These are phyloP conservation scores for Breviolum minutum DNA, from an alignment of 73 alveolate species.

Conservation along the genomic window DNA sequence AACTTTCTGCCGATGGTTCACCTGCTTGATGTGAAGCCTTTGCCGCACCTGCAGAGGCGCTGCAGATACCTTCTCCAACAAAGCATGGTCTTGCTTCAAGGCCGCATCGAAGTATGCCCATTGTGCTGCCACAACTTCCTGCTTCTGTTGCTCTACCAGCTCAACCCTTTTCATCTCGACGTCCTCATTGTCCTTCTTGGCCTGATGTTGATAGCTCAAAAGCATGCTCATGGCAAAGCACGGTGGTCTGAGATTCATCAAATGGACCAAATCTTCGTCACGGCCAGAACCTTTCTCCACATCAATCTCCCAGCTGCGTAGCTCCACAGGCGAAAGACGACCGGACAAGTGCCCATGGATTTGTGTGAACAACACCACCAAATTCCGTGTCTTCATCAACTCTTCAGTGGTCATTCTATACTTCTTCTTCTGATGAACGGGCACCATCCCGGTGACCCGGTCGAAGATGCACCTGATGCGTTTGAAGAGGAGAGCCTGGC, in stretches of 20 bases:
- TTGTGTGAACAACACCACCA: neutral
- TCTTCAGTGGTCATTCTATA: constrained; percentile 11
- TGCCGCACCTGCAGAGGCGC: neutral
- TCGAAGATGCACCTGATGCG: neutral
- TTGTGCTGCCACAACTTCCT: neutral
- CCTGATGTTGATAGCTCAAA: neutral
- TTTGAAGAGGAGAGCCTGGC: neutral
- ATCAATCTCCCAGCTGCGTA: neutral
- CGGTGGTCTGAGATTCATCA: neutral
- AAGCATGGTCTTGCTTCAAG: neutral
- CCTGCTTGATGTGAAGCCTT: neutral
- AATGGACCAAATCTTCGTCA: neutral
- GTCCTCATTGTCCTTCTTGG: neutral
- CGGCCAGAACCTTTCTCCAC: neutral
- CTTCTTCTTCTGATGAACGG: neutral
- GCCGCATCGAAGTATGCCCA: neutral
- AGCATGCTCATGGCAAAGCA: constrained; percentile 4
- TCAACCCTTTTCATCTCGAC: neutral
- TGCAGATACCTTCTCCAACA: neutral
- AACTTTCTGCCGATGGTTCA: neutral
- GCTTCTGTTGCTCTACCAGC: neutral
- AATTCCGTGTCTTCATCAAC: neutral
- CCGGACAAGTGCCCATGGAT: neutral
- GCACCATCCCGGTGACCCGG: constrained; percentile 11
- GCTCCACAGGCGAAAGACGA: neutral